Conservation (phyloP, 202 grass and related monocot genomes). For the Thinopyrum obtusiflorum region DNA sequence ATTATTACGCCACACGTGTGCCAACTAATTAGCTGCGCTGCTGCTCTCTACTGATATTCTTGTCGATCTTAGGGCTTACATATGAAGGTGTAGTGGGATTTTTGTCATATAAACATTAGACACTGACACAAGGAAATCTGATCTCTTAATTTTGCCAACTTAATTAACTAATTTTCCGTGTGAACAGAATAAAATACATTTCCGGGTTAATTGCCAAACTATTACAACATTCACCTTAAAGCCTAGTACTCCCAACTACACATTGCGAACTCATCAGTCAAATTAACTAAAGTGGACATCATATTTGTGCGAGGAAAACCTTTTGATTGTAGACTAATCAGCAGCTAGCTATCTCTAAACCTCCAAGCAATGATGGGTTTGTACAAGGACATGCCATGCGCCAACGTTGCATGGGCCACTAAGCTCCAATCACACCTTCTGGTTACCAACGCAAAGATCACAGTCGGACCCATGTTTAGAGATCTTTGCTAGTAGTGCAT, state of each 20-base stretch:
- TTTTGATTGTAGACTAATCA: background rate
- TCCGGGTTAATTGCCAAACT: background rate
- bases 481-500: background rate
- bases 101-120: background rate
- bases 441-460: conserved; percentile 19
- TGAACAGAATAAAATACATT: background rate
- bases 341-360: background rate
- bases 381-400: background rate
- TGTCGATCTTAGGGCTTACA: background rate
- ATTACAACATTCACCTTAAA: background rate
- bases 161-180: background rate
- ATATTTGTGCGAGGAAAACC: background rate
- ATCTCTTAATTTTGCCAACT: background rate
- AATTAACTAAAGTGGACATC: no score
- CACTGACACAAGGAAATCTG: background rate
- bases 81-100: background rate
- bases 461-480: background rate
- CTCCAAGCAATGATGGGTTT: background rate
- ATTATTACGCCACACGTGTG: conserved; percentile 49
- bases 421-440: conserved; percentile 18
- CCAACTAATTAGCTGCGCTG: conserved; percentile 14
- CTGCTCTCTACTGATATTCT: conserved; percentile 16
- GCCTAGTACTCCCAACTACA: background rate
- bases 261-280: no score
- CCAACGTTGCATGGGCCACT: conserved; percentile 31